Percentiles rank a stretch among this genome's conserved stretches.
Evolutionary conservation across 768 basidiomycete genomes (phyloP).

Genomic region (Boletus rubescentipes): DNA sequence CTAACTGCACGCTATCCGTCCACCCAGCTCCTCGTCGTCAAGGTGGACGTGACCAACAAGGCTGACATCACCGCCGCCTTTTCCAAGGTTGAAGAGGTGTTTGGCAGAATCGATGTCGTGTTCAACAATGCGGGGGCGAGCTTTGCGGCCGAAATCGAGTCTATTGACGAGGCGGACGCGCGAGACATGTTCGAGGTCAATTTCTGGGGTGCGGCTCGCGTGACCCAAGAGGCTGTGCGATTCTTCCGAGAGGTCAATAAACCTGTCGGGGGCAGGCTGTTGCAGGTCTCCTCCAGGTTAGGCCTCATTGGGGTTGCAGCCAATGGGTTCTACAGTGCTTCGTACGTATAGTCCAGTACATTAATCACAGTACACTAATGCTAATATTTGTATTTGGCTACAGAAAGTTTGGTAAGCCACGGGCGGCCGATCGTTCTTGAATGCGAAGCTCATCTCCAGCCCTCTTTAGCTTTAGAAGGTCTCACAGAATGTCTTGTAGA

Average conservation of each 20-base stretch:
- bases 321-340: slow-evolving; percentile 25
- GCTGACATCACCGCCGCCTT: slow-evolving; percentile 30
- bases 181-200: slow-evolving; percentile 37
- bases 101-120: slow-evolving; percentile 38
- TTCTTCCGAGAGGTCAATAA: slow-evolving; percentile 40
- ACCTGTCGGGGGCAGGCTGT: slow-evolving; percentile 38
- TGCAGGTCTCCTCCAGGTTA: slow-evolving; percentile 38
- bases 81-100: slow-evolving; percentile 19
- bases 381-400: not conserved
- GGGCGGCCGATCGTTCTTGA: no score
- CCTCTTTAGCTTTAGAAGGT: slow-evolving; percentile 14
- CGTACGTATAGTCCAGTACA: slow-evolving; percentile 12
- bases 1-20: slow-evolving; percentile 24
- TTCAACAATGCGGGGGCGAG: slow-evolving; percentile 36
- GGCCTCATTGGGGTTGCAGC: slow-evolving; percentile 26
- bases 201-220: slow-evolving; percentile 36
- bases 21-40: slow-evolving; percentile 29
- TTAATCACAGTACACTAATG: not conserved
- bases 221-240: slow-evolving; percentile 30
- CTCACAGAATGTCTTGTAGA: slow-evolving; percentile 9
- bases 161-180: slow-evolving; percentile 28
- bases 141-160: slow-evolving; percentile 38
- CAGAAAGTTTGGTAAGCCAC: slow-evolving; percentile 19
- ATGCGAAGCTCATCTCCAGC: not conserved
- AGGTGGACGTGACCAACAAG: slow-evolving; percentile 33